Evolutionary conservation across 805 yeast genomes (phyloP).

Genomic region (Starmerella roubikii): DNA sequence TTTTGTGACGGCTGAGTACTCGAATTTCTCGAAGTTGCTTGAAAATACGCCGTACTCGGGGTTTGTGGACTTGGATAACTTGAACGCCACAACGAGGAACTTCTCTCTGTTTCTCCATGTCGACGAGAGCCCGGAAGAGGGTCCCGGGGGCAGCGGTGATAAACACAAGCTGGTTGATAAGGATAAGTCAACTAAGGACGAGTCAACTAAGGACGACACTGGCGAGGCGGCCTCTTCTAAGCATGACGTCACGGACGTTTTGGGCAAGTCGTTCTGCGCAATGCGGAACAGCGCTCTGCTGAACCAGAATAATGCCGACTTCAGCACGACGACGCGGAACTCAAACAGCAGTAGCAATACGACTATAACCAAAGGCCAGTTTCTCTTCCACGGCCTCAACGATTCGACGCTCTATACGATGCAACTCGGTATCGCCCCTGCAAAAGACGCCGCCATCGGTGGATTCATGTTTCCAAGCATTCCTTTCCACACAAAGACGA

Average conservation of each 20-base stretch:
- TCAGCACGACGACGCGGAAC: conserved; percentile 31
- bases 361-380: conserved; percentile 36
- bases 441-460: conserved; percentile 28
- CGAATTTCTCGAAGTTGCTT: conserved; percentile 9
- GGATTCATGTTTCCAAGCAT: conserved; percentile 50
- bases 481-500: conserved; percentile 40
- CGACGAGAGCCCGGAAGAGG: conserved; percentile 20
- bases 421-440: conserved; percentile 32
- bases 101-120: conserved; percentile 10
- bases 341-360: conserved; percentile 21
- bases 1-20: conserved; percentile 35
- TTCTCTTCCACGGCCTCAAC: conserved; percentile 48
- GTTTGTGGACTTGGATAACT: conserved; percentile 6
- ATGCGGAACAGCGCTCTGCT: conserved; percentile 38
- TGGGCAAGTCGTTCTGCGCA: conserved; percentile 61
- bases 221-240: background rate
- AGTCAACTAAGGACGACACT: background rate
- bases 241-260: background rate
- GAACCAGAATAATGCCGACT: conserved; percentile 24
- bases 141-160: background rate
- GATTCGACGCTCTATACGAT: conserved; percentile 50
- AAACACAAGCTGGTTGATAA: no score
- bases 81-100: conserved; percentile 7
- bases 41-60: conserved; percentile 10
- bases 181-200: no score